These are phyloP conservation scores for Puccinia triticina DNA, from an alignment of 1,284 basidiomycete genomes.

Conservation along the genomic window DNA sequence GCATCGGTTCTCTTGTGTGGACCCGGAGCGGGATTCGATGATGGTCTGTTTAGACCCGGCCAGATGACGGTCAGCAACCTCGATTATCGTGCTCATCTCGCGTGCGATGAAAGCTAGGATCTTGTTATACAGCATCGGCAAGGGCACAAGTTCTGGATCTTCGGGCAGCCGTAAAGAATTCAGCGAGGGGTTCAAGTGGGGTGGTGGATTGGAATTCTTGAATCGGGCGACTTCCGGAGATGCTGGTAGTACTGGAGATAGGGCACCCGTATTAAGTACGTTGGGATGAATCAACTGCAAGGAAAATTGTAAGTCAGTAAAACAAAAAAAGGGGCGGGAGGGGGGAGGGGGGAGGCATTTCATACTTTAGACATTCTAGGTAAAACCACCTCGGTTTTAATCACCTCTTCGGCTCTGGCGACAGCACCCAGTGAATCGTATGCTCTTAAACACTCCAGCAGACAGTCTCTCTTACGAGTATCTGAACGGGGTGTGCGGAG, in stretches of 20 bases:
- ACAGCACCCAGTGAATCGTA: constrained; percentile 40
- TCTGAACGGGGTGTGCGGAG: constrained; percentile 33
- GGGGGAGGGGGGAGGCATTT: not conserved
- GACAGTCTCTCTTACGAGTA: constrained; percentile 15
- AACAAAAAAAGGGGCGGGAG: not conserved
- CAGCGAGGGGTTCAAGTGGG: not conserved
- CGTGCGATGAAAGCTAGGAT: constrained; percentile 50
- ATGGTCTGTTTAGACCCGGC: constrained; percentile 26
- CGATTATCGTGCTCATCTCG: constrained; percentile 33
- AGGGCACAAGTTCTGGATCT: constrained; percentile 36
- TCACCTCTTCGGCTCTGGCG: constrained; percentile 41
- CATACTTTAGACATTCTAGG: constrained; percentile 43
- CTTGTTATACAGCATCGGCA: constrained; percentile 45
- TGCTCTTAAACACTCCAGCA: constrained; percentile 49
- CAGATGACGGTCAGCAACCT: constrained; percentile 46
- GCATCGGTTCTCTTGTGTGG: not conserved
- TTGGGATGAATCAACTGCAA: constrained; percentile 43
- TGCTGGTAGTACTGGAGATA: constrained; percentile 40
- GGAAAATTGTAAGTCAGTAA: not conserved
- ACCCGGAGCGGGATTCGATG: not conserved
- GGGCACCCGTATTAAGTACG: constrained; percentile 20
- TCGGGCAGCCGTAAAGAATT: constrained; percentile 31
- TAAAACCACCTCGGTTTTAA: constrained; percentile 49
- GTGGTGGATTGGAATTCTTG: not conserved
- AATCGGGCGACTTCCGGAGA: constrained; percentile 27